Percentiles rank a stretch among this genome's conserved stretches.
Conservation (phyloP, 1,139 yeast species). For the Scheffersomyces titani region DNA sequence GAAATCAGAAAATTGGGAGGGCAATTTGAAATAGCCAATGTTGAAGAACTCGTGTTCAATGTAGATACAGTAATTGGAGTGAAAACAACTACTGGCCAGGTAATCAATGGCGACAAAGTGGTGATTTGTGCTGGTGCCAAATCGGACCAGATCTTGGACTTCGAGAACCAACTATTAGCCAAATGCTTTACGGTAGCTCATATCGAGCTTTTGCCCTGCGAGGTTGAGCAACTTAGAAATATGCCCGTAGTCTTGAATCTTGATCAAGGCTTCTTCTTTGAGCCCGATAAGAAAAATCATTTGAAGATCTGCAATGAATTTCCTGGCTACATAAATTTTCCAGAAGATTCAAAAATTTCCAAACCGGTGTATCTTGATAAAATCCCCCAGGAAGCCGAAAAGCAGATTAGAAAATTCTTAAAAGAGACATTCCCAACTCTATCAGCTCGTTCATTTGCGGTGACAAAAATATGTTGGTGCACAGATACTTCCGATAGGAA, state of each 20-base stretch:
- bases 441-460: constrained; percentile 30
- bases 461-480: constrained; percentile 48
- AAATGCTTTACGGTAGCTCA: constrained; percentile 45
- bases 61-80: constrained; percentile 13
- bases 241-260: constrained; percentile 47
- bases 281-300: constrained; percentile 24
- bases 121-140: constrained; percentile 40
- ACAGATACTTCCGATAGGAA: constrained; percentile 45
- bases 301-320: constrained; percentile 28
- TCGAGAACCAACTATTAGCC: constrained; percentile 31
- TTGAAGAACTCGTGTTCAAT: constrained; percentile 17
- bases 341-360: constrained; percentile 25
- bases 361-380: constrained; percentile 29
- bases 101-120: constrained; percentile 24
- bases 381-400: constrained; percentile 23
- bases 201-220: constrained; percentile 31
- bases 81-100: constrained; percentile 17
- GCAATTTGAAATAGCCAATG: constrained; percentile 29
- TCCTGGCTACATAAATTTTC: constrained; percentile 34
- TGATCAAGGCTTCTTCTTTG: constrained; percentile 51
- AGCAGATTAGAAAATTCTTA: constrained; percentile 24
- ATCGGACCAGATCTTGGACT: constrained; percentile 32
- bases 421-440: constrained; percentile 35
- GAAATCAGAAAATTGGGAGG: constrained; percentile 32
- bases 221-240: constrained; percentile 27